phyloP scores from a whole-genome alignment of 108 stramenopile genomes.

The Cyclotella sp. region DNA sequence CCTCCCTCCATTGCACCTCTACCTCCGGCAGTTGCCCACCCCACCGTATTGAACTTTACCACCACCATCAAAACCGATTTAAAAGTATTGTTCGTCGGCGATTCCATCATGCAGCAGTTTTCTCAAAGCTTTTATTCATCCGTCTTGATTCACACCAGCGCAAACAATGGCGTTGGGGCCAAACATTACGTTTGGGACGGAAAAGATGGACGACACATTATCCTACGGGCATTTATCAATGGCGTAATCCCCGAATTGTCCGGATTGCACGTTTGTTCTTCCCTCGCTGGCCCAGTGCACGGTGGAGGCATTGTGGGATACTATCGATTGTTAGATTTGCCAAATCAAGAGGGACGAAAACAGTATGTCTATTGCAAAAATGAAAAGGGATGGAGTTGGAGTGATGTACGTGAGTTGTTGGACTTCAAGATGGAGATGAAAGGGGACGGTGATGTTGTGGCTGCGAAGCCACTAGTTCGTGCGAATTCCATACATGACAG shows the following conservation, averaged over 20 bases:
- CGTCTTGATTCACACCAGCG: slow-evolving; percentile 3
- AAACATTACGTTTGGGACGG: slow-evolving; percentile 4
- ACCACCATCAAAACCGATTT: slow-evolving; percentile 24
- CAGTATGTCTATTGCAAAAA: slow-evolving; percentile 20
- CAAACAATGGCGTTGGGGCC: not conserved
- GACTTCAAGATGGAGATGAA: not conserved
- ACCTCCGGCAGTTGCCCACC: slow-evolving; percentile 2
- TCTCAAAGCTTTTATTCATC: slow-evolving; percentile 31
- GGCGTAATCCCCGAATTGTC: not conserved
- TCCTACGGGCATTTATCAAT: slow-evolving; percentile 19
- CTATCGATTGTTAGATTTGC: slow-evolving; percentile 16
- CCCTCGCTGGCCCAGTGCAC: not conserved
- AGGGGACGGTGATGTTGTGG: not conserved
- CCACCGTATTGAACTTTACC: slow-evolving; percentile 21
- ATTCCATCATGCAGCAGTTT: slow-evolving; percentile 35
- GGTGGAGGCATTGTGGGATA: slow-evolving; percentile 17
- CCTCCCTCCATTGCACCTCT: not conserved
- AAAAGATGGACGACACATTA: slow-evolving; percentile 4
- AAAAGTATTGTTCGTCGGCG: slow-evolving; percentile 29
- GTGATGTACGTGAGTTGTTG: slow-evolving; percentile 4
- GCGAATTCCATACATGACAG: slow-evolving; percentile 12
- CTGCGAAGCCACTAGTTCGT: not conserved
- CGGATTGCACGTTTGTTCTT: slow-evolving; percentile 25
- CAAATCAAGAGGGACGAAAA: not conserved
- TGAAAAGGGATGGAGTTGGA: slow-evolving; percentile 14